phyloP scores from a whole-genome alignment of 768 basidiomycete genomes.

The Gelatoporia subvermispora region DNA sequence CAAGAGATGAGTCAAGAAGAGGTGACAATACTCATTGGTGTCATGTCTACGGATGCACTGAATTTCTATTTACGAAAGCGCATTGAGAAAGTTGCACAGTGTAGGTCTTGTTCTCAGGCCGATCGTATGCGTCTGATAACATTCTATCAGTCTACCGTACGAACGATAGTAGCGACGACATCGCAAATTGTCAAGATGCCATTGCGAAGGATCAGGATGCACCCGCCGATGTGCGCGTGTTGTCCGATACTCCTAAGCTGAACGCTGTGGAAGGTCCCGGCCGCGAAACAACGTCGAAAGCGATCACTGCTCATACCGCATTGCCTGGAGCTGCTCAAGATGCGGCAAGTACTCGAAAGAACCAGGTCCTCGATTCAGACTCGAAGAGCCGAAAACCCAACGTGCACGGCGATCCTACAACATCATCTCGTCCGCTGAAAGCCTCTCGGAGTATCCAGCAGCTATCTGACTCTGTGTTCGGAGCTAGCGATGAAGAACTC shows the following conservation, averaged over 20 bases:
- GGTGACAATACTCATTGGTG: slow-evolving; percentile 3
- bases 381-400: not conserved
- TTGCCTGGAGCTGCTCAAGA: no score
- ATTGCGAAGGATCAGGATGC: no score
- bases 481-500: slow-evolving; percentile 20
- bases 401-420: no score
- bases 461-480: slow-evolving; percentile 16
- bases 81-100: slow-evolving; percentile 19
- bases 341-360: no score
- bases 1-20: slow-evolving; percentile 12
- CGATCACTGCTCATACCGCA: no score
- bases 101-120: slow-evolving; percentile 9
- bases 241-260: no score
- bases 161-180: slow-evolving; percentile 20
- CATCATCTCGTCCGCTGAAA: no score
- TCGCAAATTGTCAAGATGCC: not conserved
- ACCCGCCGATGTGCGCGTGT: no score
- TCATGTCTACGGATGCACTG: not conserved
- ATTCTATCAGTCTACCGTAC: slow-evolving; percentile 20
- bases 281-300: no score
- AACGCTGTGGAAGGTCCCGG: no score
- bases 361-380: no score
- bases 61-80: slow-evolving; percentile 3
- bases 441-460: no score
- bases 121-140: not conserved